Evolutionary conservation across 2,329 filamentous ascomycete species (phyloP).

Genomic region (Pseudogymnoascus sp.): DNA sequence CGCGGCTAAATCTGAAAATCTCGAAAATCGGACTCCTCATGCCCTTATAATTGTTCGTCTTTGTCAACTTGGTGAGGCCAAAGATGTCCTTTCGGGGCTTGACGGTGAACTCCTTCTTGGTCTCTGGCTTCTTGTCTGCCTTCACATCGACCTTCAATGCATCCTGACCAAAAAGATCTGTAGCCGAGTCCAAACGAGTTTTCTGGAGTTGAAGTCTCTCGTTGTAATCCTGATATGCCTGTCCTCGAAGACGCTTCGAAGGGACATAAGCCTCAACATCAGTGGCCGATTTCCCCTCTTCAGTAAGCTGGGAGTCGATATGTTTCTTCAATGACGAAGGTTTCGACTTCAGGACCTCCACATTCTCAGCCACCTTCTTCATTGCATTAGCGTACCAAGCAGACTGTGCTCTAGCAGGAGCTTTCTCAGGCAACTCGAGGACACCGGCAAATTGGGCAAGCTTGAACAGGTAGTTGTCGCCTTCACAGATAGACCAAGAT

Average conservation of each 20-base stretch:
- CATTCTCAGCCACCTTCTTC: constrained; percentile 35
- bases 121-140: neutral
- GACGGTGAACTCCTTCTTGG: neutral
- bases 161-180: neutral
- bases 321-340: constrained; percentile 24
- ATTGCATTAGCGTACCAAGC: constrained; percentile 45
- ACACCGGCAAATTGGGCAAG: constrained; percentile 43
- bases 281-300: constrained; percentile 26
- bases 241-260: constrained; percentile 32
- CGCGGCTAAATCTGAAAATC: constrained; percentile 51
- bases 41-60: constrained; percentile 24
- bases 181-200: neutral
- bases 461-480: constrained; percentile 39
- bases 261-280: constrained; percentile 33
- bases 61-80: constrained; percentile 6
- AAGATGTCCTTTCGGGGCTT: constrained; percentile 10
- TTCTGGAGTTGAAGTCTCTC: constrained; percentile 9
- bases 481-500: constrained; percentile 42
- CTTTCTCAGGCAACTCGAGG: constrained; percentile 31
- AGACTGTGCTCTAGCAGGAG: constrained; percentile 33
- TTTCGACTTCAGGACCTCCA: constrained; percentile 13
- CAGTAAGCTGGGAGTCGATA: constrained; percentile 24
- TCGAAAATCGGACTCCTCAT: constrained; percentile 41
- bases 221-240: constrained; percentile 23
- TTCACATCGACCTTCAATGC: neutral